phyloP scores from a whole-genome alignment of 345 rosid genomes.

The Salix purpurea region DNA sequence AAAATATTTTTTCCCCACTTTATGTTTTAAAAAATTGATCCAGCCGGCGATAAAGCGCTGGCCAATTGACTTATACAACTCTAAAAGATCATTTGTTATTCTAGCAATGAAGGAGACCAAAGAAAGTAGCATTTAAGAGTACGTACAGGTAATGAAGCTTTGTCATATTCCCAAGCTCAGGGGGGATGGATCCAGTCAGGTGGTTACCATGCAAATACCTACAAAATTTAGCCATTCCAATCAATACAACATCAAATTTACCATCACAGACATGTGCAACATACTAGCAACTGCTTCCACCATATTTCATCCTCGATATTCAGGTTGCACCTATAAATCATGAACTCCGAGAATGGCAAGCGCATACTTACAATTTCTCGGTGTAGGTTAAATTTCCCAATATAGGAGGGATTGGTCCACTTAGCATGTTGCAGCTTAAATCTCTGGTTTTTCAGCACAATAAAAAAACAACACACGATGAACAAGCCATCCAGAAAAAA shows the following conservation, averaged over 20 bases:
- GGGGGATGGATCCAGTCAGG: conserved; percentile 73
- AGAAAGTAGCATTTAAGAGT: not conserved
- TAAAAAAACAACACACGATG: not conserved
- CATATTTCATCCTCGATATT: not conserved
- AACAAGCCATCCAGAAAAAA: not conserved
- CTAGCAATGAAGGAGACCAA: not conserved
- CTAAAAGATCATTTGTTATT: not conserved
- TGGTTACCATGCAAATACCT: conserved; percentile 86
- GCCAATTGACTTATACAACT: not conserved
- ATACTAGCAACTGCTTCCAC: not conserved
- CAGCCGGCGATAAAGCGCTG: too few relatives aligned
- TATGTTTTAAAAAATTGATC: too few relatives aligned
- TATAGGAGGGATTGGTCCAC: conserved; percentile 86
- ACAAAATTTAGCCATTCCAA: conserved; percentile 7
- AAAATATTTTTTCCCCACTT: too few relatives aligned
- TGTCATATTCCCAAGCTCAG: conserved; percentile 95
- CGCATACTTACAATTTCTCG: conserved; percentile 71
- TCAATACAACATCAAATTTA: not conserved
- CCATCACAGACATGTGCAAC: not conserved
- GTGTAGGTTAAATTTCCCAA: conserved; percentile 85
- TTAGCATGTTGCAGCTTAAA: conserved; percentile 77
- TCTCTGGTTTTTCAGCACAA: conserved; percentile 44
- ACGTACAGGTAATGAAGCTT: conserved; percentile 88
- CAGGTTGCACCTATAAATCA: not conserved
- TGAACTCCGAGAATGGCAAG: conserved; percentile 5